Percentiles rank a stretch among this genome's conserved stretches.
phyloP scores from a whole-genome alignment of 2,329 filamentous ascomycete species.

The Fusarium beomiforme region DNA sequence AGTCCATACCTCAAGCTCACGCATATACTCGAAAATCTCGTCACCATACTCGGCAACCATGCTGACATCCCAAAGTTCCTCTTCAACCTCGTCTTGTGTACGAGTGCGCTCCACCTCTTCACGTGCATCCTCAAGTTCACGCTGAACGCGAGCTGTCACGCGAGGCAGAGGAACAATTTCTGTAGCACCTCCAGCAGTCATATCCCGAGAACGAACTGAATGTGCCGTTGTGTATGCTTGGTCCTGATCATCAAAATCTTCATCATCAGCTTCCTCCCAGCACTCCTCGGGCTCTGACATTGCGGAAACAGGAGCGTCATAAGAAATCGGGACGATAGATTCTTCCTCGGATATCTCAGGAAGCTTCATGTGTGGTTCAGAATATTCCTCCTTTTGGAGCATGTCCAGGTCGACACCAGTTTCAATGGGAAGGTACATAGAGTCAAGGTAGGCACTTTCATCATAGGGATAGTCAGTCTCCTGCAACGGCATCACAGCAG shows the following conservation, averaged over 20 bases:
- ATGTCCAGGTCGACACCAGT: conserved; percentile 37
- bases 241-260: conserved; percentile 66
- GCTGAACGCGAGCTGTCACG: conserved; percentile 72
- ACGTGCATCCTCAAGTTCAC: conserved; percentile 76
- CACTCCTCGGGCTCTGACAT: conserved; percentile 70
- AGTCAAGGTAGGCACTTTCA: conserved; percentile 44
- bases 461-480: conserved; percentile 37
- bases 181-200: conserved; percentile 62
- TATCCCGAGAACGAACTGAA: conserved; percentile 76
- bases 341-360: conserved; percentile 47
- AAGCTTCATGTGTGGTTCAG: conserved; percentile 42
- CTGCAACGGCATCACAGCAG: conserved; percentile 15
- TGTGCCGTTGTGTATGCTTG: conserved; percentile 82
- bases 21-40: conserved; percentile 95
- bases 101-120: conserved; percentile 74
- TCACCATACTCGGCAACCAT: conserved; percentile 98
- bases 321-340: conserved; percentile 30
- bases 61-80: conserved; percentile 91
- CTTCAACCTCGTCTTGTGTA: conserved; percentile 80
- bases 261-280: conserved; percentile 83
- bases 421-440: conserved; percentile 41
- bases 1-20: conserved; percentile 78
- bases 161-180: conserved; percentile 74
- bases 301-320: conserved; percentile 38
- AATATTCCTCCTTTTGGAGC: conserved; percentile 38